phyloP scores from a whole-genome alignment of 441 rosid species.

The Lepidium campestre region DNA sequence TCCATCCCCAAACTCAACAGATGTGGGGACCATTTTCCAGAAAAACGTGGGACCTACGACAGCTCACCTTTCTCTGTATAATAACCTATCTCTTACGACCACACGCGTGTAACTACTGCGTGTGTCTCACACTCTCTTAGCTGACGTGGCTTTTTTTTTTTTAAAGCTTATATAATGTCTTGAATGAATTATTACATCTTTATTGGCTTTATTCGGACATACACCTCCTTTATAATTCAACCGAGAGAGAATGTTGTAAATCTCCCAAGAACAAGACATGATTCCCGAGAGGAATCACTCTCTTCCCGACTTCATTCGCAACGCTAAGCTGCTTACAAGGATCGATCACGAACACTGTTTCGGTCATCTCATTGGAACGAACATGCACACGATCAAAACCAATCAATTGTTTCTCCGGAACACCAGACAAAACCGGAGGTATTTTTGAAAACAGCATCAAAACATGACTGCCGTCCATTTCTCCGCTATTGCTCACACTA shows the following conservation, averaged over 20 bases:
- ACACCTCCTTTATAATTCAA: slow-evolving; percentile 28
- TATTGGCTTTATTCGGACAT: neutral
- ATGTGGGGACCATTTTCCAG: slow-evolving; percentile 6
- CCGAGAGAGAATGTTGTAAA: slow-evolving; percentile 39
- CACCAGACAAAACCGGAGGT: slow-evolving; percentile 40
- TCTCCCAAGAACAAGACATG: slow-evolving; percentile 58
- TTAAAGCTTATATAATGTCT: neutral
- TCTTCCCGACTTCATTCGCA: slow-evolving; percentile 54
- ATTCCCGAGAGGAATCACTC: slow-evolving; percentile 49
- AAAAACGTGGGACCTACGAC: slow-evolving; percentile 9
- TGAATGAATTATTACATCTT: neutral
- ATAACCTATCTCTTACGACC: neutral
- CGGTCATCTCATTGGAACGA: slow-evolving; percentile 27
- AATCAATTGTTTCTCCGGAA: slow-evolving; percentile 62
- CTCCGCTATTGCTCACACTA: slow-evolving; percentile 52
- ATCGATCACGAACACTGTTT: slow-evolving; percentile 52
- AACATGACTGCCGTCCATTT: slow-evolving; percentile 68
- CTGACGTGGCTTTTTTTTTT: neutral
- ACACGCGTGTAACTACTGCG: slow-evolving; percentile 5
- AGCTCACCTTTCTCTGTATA: slow-evolving; percentile 15
- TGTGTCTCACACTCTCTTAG: slow-evolving; percentile 3
- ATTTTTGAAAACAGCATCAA: slow-evolving; percentile 55
- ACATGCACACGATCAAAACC: slow-evolving; percentile 73
- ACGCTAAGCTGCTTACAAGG: slow-evolving; percentile 69
- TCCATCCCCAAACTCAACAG: slow-evolving; percentile 15